Percentiles rank a stretch among this genome's conserved stretches.
Evolutionary conservation across 1,139 yeast species (phyloP).

Genomic region (Scheffersomyces cryptocercus): DNA sequence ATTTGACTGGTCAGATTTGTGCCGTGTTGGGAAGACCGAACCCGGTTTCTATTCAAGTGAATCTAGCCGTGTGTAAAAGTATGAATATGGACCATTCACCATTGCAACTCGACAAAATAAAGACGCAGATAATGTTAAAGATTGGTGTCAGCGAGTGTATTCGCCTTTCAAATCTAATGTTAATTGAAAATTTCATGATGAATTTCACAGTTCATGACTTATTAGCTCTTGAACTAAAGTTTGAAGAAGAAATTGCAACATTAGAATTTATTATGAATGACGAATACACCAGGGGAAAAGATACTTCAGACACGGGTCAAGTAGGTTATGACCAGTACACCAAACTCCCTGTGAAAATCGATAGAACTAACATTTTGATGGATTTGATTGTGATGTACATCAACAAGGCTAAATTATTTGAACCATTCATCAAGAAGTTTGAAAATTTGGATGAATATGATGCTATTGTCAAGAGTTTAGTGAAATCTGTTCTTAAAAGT

Average conservation of each 20-base stretch:
- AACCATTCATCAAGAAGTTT: slow-evolving; percentile 49
- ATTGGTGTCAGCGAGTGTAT: slow-evolving; percentile 53
- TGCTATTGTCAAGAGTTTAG: slow-evolving; percentile 30
- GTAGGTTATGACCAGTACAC: slow-evolving; percentile 4
- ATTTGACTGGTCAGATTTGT: slow-evolving; percentile 49
- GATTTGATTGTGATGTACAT: slow-evolving; percentile 50
- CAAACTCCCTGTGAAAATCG: slow-evolving; percentile 18
- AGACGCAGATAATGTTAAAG: slow-evolving; percentile 35
- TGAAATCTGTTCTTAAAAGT: slow-evolving; percentile 40
- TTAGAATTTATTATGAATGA: slow-evolving; percentile 26
- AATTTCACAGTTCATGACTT: slow-evolving; percentile 44
- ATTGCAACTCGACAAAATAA: slow-evolving; percentile 23
- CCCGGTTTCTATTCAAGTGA: slow-evolving; percentile 54
- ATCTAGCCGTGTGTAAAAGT: slow-evolving; percentile 33
- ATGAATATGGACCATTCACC: slow-evolving; percentile 16
- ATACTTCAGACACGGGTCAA: too few species aligned
- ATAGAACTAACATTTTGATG: slow-evolving; percentile 36
- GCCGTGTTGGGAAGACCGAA: slow-evolving; percentile 57
- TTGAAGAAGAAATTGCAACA: slow-evolving; percentile 41
- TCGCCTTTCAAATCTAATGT: slow-evolving; percentile 49
- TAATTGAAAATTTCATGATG: slow-evolving; percentile 54
- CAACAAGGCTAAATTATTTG: slow-evolving; percentile 53
- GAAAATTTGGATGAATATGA: slow-evolving; percentile 29
- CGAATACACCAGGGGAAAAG: not conserved
- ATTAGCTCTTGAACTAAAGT: slow-evolving; percentile 38